Evolutionary conservation across 768 basidiomycete genomes (phyloP), one percentile per base, ranked within the genome.

Genomic region (Suillus weaverae): DNA sequence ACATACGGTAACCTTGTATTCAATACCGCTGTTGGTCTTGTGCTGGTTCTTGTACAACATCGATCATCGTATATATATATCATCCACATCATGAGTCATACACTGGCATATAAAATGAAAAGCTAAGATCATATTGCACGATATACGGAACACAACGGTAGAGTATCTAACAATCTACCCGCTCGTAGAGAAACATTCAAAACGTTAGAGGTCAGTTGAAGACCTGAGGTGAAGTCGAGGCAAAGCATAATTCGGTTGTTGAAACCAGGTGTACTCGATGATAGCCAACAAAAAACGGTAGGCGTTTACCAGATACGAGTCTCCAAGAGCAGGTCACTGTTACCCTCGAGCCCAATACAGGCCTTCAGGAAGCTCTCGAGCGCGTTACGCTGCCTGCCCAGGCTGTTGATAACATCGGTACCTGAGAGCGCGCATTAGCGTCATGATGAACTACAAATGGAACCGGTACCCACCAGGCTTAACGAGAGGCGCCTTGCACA

Each of bases 401-500:
- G 86, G 69, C 90, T 91, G 87, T 99, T 99, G 79, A 99, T 90
- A 70, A 98, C 95, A 70, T 93, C 92, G 43, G 90, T 91, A 62
- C 93, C 91, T 79, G 61, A 10, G 54, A 62, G 6, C 10, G 13
- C 39, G 4, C 35, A 46, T 69, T 11, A 70, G 48, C 18, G 4
- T 35, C 18, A 63, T 26, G 39, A 16, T 22, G 4, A 14, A 36
- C 26, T 32, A 14, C 30, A 56, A 53, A 44, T 33, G 26, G 35
- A 50, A 22, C 54, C 16, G 3, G 11, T 36, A 69, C 82, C 64
- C 71, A 85, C 89, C 92, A 70, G 92, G 93, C 83, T 96, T 96
- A 79, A 96, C 95, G 73, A 96, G 87, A n/a, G 95, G 94, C 0
- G 95, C 95, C 84, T 97, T 97, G 80, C 97, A 89, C 95, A 98